Evolutionary conservation across 1,284 basidiomycete species (phyloP).

Genomic region (Ceratobasidium sp.): DNA sequence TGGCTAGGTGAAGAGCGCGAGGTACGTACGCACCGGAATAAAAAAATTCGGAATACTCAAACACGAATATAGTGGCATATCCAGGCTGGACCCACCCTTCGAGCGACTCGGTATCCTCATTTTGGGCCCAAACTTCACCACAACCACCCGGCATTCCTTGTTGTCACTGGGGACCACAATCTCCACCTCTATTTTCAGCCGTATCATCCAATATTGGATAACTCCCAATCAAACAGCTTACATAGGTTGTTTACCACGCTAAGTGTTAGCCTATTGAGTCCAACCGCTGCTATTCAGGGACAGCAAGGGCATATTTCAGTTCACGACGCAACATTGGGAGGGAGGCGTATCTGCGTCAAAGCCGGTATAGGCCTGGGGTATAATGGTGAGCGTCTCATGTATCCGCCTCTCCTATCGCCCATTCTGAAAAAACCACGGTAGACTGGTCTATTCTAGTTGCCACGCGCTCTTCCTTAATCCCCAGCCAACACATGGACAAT

Average conservation of each 20-base stretch:
- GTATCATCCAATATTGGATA: constrained; percentile 2
- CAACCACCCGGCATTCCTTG: constrained; percentile 59
- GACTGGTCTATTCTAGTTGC: constrained; percentile 68
- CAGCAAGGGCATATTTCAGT: constrained; percentile 3
- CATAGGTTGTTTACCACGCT: constrained; percentile 17
- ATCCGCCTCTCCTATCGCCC: neutral
- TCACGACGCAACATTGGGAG: constrained; percentile 48
- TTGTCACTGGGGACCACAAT: constrained; percentile 62
- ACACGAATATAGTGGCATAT: constrained; percentile 34
- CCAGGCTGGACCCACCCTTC: constrained; percentile 28
- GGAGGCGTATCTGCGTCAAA: constrained; percentile 58
- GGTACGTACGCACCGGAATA: constrained; percentile 52
- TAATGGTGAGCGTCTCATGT: constrained; percentile 56
- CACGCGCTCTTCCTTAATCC: constrained; percentile 61
- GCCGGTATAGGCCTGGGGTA: constrained; percentile 70
- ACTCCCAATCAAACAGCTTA: neutral
- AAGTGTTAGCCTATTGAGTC: constrained; percentile 19
- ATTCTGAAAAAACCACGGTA: constrained; percentile 47
- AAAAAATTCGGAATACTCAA: neutral
- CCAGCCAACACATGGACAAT: constrained; percentile 47
- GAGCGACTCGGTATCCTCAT: constrained; percentile 44
- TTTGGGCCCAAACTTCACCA: constrained; percentile 54
- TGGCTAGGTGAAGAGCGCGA: constrained; percentile 68
- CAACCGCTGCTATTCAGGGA: constrained; percentile 17
- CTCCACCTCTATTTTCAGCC: constrained; percentile 29